These are phyloP conservation scores for Vitis labrusca DNA, from an alignment of 164 flowering plant genomes.

Conservation along the genomic window DNA sequence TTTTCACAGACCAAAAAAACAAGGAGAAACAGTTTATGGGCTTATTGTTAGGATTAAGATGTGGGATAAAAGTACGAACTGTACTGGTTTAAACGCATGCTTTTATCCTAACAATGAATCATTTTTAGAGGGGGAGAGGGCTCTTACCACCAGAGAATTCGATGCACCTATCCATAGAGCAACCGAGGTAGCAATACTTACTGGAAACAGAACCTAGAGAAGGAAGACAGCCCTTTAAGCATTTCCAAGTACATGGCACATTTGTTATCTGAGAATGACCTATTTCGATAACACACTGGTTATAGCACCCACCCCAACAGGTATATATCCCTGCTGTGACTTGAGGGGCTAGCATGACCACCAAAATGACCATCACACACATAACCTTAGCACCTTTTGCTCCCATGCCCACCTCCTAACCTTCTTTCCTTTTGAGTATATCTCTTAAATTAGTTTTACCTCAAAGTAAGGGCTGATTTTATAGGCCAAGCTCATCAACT, in stretches of 20 bases:
- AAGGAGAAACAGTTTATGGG: no score
- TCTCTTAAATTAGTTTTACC: neutral
- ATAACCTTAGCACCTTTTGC: neutral
- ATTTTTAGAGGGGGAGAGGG: neutral
- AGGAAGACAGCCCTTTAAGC: neutral
- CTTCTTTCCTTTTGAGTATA: neutral
- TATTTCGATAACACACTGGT: neutral
- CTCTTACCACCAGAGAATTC: neutral
- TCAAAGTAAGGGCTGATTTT: no score
- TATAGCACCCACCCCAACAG: conserved; percentile 7
- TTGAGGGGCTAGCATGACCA: neutral
- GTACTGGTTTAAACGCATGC: neutral
- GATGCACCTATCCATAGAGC: neutral
- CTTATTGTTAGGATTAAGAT: neutral
- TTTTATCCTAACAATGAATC: neutral
- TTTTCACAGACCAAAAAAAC: no score
- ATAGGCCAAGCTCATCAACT: neutral
- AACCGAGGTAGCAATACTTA: neutral
- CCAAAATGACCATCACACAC: neutral
- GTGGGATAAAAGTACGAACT: no score
- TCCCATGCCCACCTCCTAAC: neutral
- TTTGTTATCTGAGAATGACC: neutral
- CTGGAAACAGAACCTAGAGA: neutral
- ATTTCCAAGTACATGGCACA: neutral
- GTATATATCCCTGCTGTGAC: neutral